Evolutionary conservation across 345 rosid genomes (phyloP).

Genomic region (Eucalyptus sideroxylon): DNA sequence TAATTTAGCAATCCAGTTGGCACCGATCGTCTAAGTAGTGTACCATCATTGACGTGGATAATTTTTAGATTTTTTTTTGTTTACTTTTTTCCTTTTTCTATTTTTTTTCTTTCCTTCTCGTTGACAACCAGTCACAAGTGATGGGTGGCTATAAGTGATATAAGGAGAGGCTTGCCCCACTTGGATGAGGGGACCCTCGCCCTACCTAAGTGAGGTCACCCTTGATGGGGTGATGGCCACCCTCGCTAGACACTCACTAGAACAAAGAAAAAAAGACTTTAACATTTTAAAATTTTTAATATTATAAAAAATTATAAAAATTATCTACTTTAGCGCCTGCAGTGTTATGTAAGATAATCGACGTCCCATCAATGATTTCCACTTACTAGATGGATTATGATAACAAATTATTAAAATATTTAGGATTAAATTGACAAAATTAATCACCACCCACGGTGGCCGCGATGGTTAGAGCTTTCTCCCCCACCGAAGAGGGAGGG

Average conservation of each 20-base stretch:
- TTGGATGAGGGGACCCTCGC: background rate
- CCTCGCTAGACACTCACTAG: too few species aligned
- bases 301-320: too few species aligned
- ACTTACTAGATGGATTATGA: background rate
- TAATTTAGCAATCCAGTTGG: accelerated
- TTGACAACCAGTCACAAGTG: background rate
- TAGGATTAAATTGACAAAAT: too few species aligned
- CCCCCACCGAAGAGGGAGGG: too few species aligned
- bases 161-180: background rate
- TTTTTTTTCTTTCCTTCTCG: too few species aligned
- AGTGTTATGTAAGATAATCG: background rate
- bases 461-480: too few species aligned
- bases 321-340: accelerated
- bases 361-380: background rate
- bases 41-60: background rate
- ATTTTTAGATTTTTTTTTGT: too few species aligned
- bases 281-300: too few species aligned
- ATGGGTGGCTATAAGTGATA: background rate
- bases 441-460: too few species aligned
- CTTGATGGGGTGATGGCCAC: background rate
- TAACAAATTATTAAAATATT: too few species aligned
- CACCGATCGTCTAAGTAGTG: background rate
- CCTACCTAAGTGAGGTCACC: background rate
- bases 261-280: background rate
- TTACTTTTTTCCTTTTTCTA: too few species aligned